Evolutionary conservation across 1,284 basidiomycete genomes (phyloP), one percentile per base, ranked within the genome.

Genomic region (Moesziomyces parantarcticus): DNA sequence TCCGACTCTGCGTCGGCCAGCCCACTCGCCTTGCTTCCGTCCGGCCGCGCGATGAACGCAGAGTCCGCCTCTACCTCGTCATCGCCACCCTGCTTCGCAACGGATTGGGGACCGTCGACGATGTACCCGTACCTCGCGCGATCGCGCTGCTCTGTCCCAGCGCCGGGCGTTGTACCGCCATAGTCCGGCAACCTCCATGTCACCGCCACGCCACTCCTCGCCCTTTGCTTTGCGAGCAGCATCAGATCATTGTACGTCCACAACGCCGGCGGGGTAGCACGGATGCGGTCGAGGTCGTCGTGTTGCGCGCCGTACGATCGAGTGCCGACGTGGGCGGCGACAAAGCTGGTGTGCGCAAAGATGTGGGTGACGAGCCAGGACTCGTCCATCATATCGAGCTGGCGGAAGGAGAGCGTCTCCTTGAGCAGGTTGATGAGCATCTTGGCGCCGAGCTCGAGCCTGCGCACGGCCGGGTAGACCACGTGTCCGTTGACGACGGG

Each of bases 341-440:
- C 91, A 84, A 92, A 97, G 84, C 92, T 93, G 82, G 92, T 94
- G 14, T 88, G 85, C 81, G 93, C 92, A 83, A 96, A 94, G 77
- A 94, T 91, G 70, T 92, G 88, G 85, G 94, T 94, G 85, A 97
- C 91, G 78, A 97, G 91, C 84, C 91, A 89, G 1, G 92, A 94
- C 85, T 97, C 92, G 81, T 97, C 94, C 89, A 94, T 94, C 92
- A 97, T 93, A 84, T 97, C 94, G 92, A 93, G 96, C 81, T 98
- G 95, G 32, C 93, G 90, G 84, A 93, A 97, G 13, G 93, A 96
- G 13, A 96, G 89, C 50, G 94, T 88, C 81, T 95, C 92, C 80
- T 97, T 97, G 36, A 98, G 88, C 54, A 96, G 92, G 85, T 97
- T 97, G 25, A 95, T 97, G 58, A 98, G 85, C 14, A 97, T 87